Evolutionary conservation across 371 early-diverging fungal genomes (phyloP).

Genomic region (Quaeritorhiza haematococci): DNA sequence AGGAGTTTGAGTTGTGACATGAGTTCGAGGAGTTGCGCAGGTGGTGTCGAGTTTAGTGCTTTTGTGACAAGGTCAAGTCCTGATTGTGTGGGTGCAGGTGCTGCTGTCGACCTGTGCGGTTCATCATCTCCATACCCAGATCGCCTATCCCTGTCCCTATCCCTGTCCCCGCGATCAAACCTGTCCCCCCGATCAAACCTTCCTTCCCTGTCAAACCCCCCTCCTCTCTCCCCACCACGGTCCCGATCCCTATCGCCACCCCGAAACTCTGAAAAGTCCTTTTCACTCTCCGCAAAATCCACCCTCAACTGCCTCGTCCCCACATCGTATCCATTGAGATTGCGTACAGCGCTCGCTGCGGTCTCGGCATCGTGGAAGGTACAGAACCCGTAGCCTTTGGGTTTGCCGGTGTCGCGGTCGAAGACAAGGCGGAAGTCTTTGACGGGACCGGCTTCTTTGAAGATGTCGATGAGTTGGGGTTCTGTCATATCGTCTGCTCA

Average conservation of each 20-base stretch:
- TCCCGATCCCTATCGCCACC: no score
- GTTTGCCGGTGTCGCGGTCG: slow-evolving; percentile 82
- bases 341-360: slow-evolving; percentile 76
- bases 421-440: slow-evolving; percentile 66
- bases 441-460: slow-evolving; percentile 85
- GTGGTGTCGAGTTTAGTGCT: slow-evolving; percentile 7
- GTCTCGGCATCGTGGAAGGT: slow-evolving; percentile 77
- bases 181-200: slow-evolving; percentile 14
- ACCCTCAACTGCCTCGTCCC: slow-evolving; percentile 77
- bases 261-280: no score
- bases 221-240: no score
- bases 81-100: slow-evolving; percentile 7
- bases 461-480: slow-evolving; percentile 80
- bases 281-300: slow-evolving; percentile 71
- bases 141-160: neutral
- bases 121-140: neutral
- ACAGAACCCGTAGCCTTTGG: slow-evolving; percentile 88
- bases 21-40: slow-evolving; percentile 65
- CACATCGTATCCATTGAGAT: slow-evolving; percentile 76
- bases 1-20: slow-evolving; percentile 69
- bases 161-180: neutral
- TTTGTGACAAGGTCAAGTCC: neutral
- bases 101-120: neutral
- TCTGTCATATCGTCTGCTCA: slow-evolving; percentile 72
- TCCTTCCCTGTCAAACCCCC: slow-evolving; percentile 20